Base-by-base conservation (phyloP, 768 basidiomycete species). In the Phylloporus sp. region DNA sequence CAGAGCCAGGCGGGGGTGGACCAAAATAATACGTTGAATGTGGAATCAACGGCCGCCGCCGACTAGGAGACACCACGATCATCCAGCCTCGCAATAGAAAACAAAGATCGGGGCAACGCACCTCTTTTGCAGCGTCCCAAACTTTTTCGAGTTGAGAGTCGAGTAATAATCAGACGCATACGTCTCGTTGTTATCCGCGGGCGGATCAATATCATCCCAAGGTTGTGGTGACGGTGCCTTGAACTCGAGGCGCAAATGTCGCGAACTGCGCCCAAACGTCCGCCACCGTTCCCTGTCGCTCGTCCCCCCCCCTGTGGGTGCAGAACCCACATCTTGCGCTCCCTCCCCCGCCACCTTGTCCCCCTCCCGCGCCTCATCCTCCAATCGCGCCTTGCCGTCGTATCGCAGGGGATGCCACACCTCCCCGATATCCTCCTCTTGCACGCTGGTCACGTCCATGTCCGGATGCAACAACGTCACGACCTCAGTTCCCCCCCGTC, bases 21-120 rank as follows among this genome's bases (percentile, higher is more conserved):
- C 90, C 89, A 66, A 85, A 87, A 66, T 89, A 90, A 70, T 92
- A 93, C 22, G 88, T 80, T 0, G 91, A 92, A 55, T 83, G 83
- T 26, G 91, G 91, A 58, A 86, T 81, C 49, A 80, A 62, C 3
- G 79, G 71, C 36, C 80, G 79, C 60, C 43, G 59, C 47, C 52
- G 64, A 12, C 68, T 69, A 28, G 26, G 22, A 36, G 10, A 65
- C 60, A 45, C 64, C 65, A 43, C 67, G 15, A 28, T 46, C 31
- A 31, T 41, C n/a, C n/a, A n/a, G n/a, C n/a, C n/a, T n/a, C 2
- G 26, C 3, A 4, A 2, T 28, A 2, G 6, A 48, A 29, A 15
- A 18, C 11, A n/a, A 12, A 2, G 6, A 49, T 32, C 39, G 10
- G 12, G 10, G 11, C 24, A 49, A 45, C 50, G 15, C 16, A 81